Conservation (phyloP, 116 monocot genomes). For the Iris pallida region DNA sequence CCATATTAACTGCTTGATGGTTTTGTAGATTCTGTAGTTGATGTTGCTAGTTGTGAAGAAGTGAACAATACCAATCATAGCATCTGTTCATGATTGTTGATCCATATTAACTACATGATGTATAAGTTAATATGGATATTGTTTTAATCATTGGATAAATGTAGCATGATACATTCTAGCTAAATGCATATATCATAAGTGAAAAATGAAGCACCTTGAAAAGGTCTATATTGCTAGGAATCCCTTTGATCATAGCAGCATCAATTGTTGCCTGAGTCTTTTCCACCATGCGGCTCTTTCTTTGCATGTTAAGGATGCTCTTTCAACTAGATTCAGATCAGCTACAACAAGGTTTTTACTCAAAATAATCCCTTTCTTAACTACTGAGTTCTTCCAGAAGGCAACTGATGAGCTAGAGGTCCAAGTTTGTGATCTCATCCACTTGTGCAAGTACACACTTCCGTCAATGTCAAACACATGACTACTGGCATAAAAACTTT, state of each 20-base stretch:
- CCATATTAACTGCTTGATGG: too few species aligned
- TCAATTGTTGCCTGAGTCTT: slow-evolving; percentile 84
- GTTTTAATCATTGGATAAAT: too few species aligned
- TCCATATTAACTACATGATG: too few species aligned
- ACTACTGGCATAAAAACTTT: slow-evolving; percentile 25
- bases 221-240: slow-evolving; percentile 97
- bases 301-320: slow-evolving; percentile 66
- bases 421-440: slow-evolving; percentile 91
- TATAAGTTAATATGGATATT: too few species aligned
- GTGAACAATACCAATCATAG: too few species aligned
- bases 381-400: slow-evolving; percentile 72
- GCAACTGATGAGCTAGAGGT: slow-evolving; percentile 45
- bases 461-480: slow-evolving; percentile 85
- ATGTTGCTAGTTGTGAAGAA: too few species aligned
- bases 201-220: slow-evolving; percentile 59
- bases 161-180: neutral
- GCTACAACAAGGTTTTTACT: slow-evolving; percentile 76
- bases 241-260: slow-evolving; percentile 93
- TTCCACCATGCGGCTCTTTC: slow-evolving; percentile 71
- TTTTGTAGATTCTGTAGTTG: too few species aligned
- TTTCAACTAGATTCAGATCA: slow-evolving; percentile 68
- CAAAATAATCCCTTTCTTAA: slow-evolving; percentile 63
- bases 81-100: too few species aligned
- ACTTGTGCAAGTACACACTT: slow-evolving; percentile 72
- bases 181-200: neutral